Base-by-base conservation (phyloP, 129 eudicot genomes). In the Cynara cardunculus region DNA sequence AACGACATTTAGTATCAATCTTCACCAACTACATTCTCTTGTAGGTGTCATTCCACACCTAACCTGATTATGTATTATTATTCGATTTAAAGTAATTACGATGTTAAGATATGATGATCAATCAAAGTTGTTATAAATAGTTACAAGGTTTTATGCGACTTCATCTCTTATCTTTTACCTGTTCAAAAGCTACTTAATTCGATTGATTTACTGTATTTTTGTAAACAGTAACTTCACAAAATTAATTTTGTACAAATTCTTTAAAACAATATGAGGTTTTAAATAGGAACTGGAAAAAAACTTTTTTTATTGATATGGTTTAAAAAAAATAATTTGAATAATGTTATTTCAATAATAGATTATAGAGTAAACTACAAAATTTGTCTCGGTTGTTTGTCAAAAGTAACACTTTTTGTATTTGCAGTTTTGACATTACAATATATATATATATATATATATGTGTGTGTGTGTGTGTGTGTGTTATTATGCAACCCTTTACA, bases 1-100 rank as follows among this genome's bases (percentile, higher is more conserved):
- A 18, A 53, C 19, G 0, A 53, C 2, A 53, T 53, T 53, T 22
- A 9, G 64, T 16, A 18, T 53, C 64, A 22, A 53, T 25, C 25
- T 67, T 66, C 26, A 67, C 44, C 81, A 35, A 78, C 81, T 39
- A 68, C 81, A 78, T 78, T 67, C 67, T 67, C 19, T 78, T 25
- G 69, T 18, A 14, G 31, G 35, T 35, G 35, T 35, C 73, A 66
- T 67, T 77, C 22, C 16, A 26, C 41, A 78, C 81, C 74, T 18
- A 78, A 67, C 22, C 19, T 46, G 78, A 25, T 46, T 64, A 34
- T 76, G 39, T 34, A 6, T 16, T 53, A 53, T 53, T 53, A 53
- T 53, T 53, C 22, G 1, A 53, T 0, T 3, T 49, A 49, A 49
- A 53, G 64, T 53, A 53, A 53, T 53, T 53, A 53, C 22, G 4